phyloP scores from a whole-genome alignment of 192 early-diverging fungal genomes.

The Backusella tuberculispora region DNA sequence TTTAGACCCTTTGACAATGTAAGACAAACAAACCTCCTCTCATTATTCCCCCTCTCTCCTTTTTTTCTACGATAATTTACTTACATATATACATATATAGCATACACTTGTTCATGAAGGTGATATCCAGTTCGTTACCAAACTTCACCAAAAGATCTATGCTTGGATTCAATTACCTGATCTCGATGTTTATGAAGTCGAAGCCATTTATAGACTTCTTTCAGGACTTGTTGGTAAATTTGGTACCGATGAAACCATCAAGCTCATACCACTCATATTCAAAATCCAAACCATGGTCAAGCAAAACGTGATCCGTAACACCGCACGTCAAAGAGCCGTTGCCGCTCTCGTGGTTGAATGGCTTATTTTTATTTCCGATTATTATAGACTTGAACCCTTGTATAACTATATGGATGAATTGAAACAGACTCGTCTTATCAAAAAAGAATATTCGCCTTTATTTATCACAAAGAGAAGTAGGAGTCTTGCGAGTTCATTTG shows the following conservation, averaged over 20 bases:
- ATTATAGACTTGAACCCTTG: not conserved
- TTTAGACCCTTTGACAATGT: not conserved
- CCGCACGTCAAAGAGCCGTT: constrained; percentile 12
- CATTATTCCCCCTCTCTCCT: not conserved
- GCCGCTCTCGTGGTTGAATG: constrained; percentile 15
- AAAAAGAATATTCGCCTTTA: constrained; percentile 2
- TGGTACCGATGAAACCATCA: constrained; percentile 29
- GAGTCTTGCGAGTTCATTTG: not conserved
- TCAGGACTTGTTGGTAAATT: constrained; percentile 13
- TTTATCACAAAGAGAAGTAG: not conserved
- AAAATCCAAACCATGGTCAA: constrained; percentile 25
- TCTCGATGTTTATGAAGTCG: constrained; percentile 4
- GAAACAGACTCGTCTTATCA: not conserved
- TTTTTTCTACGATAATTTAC: not conserved
- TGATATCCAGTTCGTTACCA: constrained; percentile 23
- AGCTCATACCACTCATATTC: constrained; percentile 30
- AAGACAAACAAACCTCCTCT: not conserved
- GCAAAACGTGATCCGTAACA: not conserved
- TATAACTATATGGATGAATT: not conserved
- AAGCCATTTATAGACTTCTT: constrained; percentile 18
- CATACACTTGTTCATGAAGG: constrained; percentile 16
- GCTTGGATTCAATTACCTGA: constrained; percentile 27
- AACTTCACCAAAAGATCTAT: constrained; percentile 22
- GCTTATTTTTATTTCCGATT: constrained; percentile 11
- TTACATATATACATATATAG: not conserved